Percentiles rank a stretch among this genome's conserved stretches.
These are phyloP conservation scores for Bassia scoparia DNA, from an alignment of 148 eudicot genomes.

Conservation along the genomic window DNA sequence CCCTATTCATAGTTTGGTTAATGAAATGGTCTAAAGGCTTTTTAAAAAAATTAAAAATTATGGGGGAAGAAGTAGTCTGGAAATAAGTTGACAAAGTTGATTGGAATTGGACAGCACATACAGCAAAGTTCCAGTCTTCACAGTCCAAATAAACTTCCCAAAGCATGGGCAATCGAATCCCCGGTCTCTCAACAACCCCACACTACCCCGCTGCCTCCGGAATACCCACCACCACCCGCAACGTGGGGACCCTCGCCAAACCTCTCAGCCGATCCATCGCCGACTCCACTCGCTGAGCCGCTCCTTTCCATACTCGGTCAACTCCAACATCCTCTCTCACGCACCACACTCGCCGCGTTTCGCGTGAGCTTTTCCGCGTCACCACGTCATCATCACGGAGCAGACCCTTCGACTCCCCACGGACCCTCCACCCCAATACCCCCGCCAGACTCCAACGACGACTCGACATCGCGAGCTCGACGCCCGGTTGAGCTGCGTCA, in stretches of 20 bases:
- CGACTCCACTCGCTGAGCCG: slow-evolving; percentile 61
- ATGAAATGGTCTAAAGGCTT: too few relatives aligned
- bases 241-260: slow-evolving; percentile 39
- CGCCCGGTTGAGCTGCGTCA: slow-evolving; percentile 61
- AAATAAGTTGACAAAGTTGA: too few relatives aligned
- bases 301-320: slow-evolving; percentile 57
- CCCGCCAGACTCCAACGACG: slow-evolving; percentile 19
- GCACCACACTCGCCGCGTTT: slow-evolving; percentile 44
- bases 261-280: slow-evolving; percentile 42
- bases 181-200: background rate
- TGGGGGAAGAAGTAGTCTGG: too few relatives aligned
- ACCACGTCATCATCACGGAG: slow-evolving; percentile 57
- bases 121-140: too few relatives aligned
- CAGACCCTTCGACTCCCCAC: slow-evolving; percentile 50
- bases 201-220: background rate
- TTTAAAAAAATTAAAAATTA: too few relatives aligned
- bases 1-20: too few relatives aligned
- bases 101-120: too few relatives aligned
- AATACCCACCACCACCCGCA: background rate
- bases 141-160: too few relatives aligned
- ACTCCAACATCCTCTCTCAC: slow-evolving; percentile 31
- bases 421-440: background rate
- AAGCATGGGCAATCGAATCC: too few relatives aligned
- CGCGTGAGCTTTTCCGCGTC: slow-evolving; percentile 65
- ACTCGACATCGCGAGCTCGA: slow-evolving; percentile 54